Conservation (phyloP, 2,329 filamentous ascomycete genomes). For the Mycosphaerella sp. region DNA sequence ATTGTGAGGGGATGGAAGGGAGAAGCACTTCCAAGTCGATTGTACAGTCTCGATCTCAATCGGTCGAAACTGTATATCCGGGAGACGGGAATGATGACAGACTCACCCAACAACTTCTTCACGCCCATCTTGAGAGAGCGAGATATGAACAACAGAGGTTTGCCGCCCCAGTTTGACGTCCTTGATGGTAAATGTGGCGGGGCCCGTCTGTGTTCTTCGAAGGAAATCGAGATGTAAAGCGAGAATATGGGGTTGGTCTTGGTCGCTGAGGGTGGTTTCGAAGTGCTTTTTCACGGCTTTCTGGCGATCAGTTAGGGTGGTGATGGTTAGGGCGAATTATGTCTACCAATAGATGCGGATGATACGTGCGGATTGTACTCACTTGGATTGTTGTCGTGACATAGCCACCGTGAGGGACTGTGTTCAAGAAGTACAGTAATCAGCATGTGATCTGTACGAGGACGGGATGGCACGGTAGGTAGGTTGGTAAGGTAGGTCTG, state of each 20-base stretch:
- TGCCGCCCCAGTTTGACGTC: conserved; percentile 60
- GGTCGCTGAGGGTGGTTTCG: conserved; percentile 49
- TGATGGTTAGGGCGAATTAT: conserved; percentile 8
- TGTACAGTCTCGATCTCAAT: conserved; percentile 6
- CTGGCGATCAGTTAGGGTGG: conserved; percentile 30
- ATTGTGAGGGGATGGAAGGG: conserved; percentile 4
- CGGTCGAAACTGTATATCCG: conserved; percentile 8
- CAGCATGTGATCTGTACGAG: conserved; percentile 5
- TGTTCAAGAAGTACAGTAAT: not conserved
- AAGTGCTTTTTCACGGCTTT: conserved; percentile 56
- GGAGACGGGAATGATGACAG: conserved; percentile 3
- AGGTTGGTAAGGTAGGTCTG: not conserved
- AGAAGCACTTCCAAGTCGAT: conserved; percentile 15
- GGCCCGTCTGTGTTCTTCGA: conserved; percentile 54
- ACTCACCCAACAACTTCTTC: conserved; percentile 53
- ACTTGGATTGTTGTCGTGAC: conserved; percentile 53
- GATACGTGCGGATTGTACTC: conserved; percentile 1
- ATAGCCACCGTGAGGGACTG: conserved; percentile 66
- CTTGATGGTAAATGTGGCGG: conserved; percentile 51
- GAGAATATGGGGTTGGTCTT: conserved; percentile 57
- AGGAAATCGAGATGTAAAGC: conserved; percentile 61
- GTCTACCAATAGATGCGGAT: not conserved
- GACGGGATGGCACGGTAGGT: not conserved
- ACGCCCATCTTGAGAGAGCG: conserved; percentile 47
- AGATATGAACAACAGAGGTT: conserved; percentile 57